Evolutionary conservation across 176 grass and related monocot genomes (phyloP).

Genomic region (Secale cereale): DNA sequence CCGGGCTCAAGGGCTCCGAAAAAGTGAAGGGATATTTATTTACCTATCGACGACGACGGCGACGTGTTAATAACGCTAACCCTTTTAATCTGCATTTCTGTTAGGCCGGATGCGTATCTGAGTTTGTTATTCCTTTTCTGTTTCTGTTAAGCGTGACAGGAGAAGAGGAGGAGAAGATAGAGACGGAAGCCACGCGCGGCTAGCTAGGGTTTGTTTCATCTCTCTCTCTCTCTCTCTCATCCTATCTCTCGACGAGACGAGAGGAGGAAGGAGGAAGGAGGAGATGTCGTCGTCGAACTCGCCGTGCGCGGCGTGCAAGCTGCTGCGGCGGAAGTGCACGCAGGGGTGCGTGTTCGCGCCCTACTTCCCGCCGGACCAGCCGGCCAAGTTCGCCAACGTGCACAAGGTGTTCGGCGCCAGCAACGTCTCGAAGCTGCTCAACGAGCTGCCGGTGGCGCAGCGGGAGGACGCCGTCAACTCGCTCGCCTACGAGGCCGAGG

Average conservation of each 20-base stretch:
- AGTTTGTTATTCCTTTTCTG: conserved; percentile 6
- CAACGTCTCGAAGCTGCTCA: conserved; percentile 90
- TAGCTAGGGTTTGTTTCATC: conserved; percentile 14
- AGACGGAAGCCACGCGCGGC: neutral
- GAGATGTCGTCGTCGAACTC: conserved; percentile 60
- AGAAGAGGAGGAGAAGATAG: neutral
- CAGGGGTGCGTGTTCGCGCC: conserved; percentile 79
- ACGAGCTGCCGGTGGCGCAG: conserved; percentile 46
- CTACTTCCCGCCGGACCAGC: conserved; percentile 94
- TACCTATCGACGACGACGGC: neutral
- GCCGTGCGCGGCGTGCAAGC: conserved; percentile 95
- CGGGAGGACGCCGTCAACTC: conserved; percentile 92
- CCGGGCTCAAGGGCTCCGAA: neutral
- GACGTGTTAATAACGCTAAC: conserved; percentile 1
- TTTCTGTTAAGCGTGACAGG: neutral
- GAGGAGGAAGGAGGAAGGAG: neutral
- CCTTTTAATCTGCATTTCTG: neutral
- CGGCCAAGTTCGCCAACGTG: conserved; percentile 70
- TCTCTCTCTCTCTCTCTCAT: neutral
- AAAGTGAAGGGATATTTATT: neutral
- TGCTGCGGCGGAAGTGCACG: conserved; percentile 86
- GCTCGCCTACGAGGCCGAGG: conserved; percentile 79
- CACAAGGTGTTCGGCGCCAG: conserved; percentile 93
- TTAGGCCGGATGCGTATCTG: neutral
- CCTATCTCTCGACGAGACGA: neutral